Base-by-base conservation (phyloP, 108 stramenopile species). In the Cyclotella atomus region DNA sequence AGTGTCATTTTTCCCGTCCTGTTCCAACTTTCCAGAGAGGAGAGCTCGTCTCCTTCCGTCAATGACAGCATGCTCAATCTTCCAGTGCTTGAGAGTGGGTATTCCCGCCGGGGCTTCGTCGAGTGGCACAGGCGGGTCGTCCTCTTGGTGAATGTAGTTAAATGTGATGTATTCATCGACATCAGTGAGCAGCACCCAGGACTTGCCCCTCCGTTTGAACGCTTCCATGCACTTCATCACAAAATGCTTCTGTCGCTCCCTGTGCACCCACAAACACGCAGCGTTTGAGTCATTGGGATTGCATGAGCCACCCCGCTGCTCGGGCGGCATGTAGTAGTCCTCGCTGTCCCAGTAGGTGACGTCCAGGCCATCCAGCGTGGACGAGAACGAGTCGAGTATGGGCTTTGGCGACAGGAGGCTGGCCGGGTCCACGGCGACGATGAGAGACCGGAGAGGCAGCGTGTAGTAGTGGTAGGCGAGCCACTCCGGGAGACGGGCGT, bases 381-480 rank as follows among this genome's bases (percentile, higher is more conserved):
- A 14, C 72, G 73, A 84, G 36, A 71, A 52, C 23, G 72, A 17
- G 1, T 41, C 38, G 38, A 87, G 47, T 27, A 87, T 83, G 0
- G 41, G 49, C 0, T 14, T 29, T 64, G 82, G 34, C 16, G 56
- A 43, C 23, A 69, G 65, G 15, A 57, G 30, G 28, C 71, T 65
- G 19, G 62, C 49, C 0, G 90, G 90, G 65, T 91, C 89, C 30
- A 91, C 79, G 19, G 84, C 80, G 23, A 91, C 82, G 38, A 85
- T 74, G 12, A 91, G 47, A 41, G 84, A 73, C 0, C 86, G 75
- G 2, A 91, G 70, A 10, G 89, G 89, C 34, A 91, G 47, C 3
- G 83, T 73, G 33, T 85, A 85, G 64, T 91, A 87, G 56, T 91
- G 87, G 73, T 91, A 91, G 34, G 89, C 89, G 16, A 91, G 43